A percentile compares a stretch with the other conserved stretches of the same genome.
These are phyloP conservation scores for Chimonanthus salicifolius DNA, from an alignment of 164 flowering plant species.

Conservation along the genomic window DNA sequence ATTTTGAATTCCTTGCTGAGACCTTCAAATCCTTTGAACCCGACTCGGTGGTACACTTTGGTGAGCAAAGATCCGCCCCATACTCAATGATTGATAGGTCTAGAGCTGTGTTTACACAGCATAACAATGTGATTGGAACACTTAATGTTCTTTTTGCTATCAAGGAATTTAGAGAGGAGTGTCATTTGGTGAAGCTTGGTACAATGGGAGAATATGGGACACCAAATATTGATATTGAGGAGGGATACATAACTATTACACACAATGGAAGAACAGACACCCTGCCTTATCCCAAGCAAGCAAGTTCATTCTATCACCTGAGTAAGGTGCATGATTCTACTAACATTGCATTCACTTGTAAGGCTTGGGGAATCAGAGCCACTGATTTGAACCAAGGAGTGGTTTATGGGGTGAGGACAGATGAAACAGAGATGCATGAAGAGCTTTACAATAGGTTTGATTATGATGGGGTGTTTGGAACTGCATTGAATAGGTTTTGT, in stretches of 20 bases:
- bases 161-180: conserved; percentile 74
- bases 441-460: conserved; percentile 85
- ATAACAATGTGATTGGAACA: conserved; percentile 90
- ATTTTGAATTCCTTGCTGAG: conserved; percentile 81
- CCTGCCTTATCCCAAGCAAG: conserved; percentile 94
- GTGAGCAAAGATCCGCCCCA: conserved; percentile 97
- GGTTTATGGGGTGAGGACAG: conserved; percentile 87
- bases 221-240: conserved; percentile 95
- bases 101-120: conserved; percentile 87
- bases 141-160: conserved; percentile 94
- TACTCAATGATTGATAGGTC: conserved; percentile 97
- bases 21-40: conserved; percentile 80
- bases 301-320: conserved; percentile 89
- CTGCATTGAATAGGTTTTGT: conserved; percentile 86
- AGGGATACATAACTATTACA: conserved; percentile 84
- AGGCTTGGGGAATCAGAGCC: conserved; percentile 97
- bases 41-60: conserved; percentile 91
- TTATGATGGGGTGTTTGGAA: conserved; percentile 91
- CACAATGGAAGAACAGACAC: conserved; percentile 97
- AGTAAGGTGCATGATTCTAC: conserved; percentile 94
- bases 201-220: conserved; percentile 99
- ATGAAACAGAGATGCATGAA: conserved; percentile 91
- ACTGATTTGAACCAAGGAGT: conserved; percentile 97
- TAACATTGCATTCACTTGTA: conserved; percentile 92
- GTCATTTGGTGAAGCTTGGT: conserved; percentile 94